phyloP scores from a whole-genome alignment of 805 yeast genomes.

The Saturnispora sekii region DNA sequence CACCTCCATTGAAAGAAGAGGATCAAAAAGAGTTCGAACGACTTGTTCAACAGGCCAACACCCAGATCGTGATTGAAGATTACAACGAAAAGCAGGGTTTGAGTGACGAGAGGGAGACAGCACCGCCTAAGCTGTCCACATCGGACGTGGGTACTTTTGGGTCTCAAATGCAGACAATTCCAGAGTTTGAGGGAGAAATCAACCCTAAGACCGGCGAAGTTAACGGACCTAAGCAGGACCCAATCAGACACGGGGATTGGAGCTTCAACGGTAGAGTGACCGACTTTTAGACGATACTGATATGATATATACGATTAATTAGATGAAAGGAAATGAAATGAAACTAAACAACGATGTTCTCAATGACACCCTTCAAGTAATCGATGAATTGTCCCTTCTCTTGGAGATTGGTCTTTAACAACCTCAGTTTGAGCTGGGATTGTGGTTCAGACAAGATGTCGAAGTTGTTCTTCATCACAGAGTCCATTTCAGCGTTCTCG shows the following conservation, averaged over 20 bases:
- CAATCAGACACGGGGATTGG: slow-evolving; percentile 76
- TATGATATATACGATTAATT: background rate
- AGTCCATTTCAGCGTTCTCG: slow-evolving; percentile 15
- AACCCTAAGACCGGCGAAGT: slow-evolving; percentile 93
- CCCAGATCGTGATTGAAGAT: slow-evolving; percentile 70
- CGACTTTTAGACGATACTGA: slow-evolving; percentile 48
- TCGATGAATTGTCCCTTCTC: slow-evolving; percentile 11
- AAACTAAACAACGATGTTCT: background rate
- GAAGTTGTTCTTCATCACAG: slow-evolving; percentile 5
- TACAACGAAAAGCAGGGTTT: slow-evolving; percentile 37
- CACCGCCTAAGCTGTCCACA: slow-evolving; percentile 22
- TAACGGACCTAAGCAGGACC: slow-evolving; percentile 98
- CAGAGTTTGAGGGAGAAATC: slow-evolving; percentile 90
- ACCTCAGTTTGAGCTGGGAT: slow-evolving; percentile 8
- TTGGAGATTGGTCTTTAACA: slow-evolving; percentile 16
- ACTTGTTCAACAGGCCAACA: slow-evolving; percentile 69
- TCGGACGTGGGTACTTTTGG: slow-evolving; percentile 54
- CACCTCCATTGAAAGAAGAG: slow-evolving; percentile 68
- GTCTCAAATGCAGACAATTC: slow-evolving; percentile 65
- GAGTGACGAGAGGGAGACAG: slow-evolving; percentile 17
- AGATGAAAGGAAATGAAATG: background rate
- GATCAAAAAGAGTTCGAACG: slow-evolving; percentile 89
- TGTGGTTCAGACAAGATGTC: slow-evolving; percentile 7
- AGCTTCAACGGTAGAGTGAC: slow-evolving; percentile 95
- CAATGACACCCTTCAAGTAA: slow-evolving; percentile 8